These are phyloP conservation scores for Hyphopichia burtonii DNA, from an alignment of 1,139 yeast species.

Conservation along the genomic window DNA sequence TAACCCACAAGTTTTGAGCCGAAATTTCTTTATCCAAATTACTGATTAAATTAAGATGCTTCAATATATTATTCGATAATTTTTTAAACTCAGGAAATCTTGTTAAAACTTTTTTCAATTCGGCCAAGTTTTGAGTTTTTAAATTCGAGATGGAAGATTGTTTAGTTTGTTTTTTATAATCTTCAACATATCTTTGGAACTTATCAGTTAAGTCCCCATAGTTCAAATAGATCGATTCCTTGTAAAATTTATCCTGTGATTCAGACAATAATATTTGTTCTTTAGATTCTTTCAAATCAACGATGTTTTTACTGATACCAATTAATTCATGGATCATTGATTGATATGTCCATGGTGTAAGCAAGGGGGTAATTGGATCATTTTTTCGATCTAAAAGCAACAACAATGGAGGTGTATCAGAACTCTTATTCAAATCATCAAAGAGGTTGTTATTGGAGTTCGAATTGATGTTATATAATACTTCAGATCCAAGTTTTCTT, in stretches of 20 bases:
- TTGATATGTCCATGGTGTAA: constrained; percentile 97
- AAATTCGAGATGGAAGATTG: constrained; percentile 59
- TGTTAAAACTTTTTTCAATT: constrained; percentile 86
- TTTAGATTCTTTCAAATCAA: constrained; percentile 44
- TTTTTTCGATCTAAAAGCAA: constrained; percentile 79
- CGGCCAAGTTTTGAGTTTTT: constrained; percentile 68
- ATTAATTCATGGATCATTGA: constrained; percentile 94
- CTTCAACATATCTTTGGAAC: constrained; percentile 81
- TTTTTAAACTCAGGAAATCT: constrained; percentile 92
- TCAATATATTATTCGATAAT: constrained; percentile 84
- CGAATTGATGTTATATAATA: constrained; percentile 58
- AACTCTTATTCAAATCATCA: constrained; percentile 54
- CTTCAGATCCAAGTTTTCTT: constrained; percentile 66
- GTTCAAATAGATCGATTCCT: constrained; percentile 79
- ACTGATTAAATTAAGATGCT: constrained; percentile 86
- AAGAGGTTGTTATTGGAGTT: constrained; percentile 61
- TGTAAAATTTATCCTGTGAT: constrained; percentile 69
- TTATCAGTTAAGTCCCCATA: constrained; percentile 94
- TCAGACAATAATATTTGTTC: constrained; percentile 35
- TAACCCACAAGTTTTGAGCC: constrained; percentile 66
- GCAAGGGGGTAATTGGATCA: constrained; percentile 90
- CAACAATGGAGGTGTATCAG: constrained; percentile 72
- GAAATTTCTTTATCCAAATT: constrained; percentile 76
- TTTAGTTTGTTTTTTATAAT: constrained; percentile 79
- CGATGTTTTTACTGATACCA: constrained; percentile 79